Evolutionary conservation across 768 basidiomycete genomes (phyloP), one percentile per base, ranked within the genome.

Genomic region (Russula griseocarnosa): DNA sequence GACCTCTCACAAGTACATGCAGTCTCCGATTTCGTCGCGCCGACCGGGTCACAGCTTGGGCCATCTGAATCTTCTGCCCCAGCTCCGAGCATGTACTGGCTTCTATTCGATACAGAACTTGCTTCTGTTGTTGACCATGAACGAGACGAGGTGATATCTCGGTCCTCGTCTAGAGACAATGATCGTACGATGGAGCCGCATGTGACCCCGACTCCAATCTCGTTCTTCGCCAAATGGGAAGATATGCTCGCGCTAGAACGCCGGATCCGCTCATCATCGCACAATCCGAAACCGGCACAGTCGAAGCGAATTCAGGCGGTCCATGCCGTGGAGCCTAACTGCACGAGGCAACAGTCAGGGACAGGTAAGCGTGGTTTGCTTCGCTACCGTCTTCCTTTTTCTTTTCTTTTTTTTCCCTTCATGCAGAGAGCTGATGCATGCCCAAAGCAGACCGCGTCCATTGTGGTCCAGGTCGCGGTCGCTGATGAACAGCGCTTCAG

Each of bases 151-250:
- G 28, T 36, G n/a, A 13, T 36, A 13, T 49, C 46, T 10, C 46
- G 14, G 38, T n/a, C 53, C 11, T 30, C 46, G 18, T 49, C 58
- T 28, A 28, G 28, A 34, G n/a, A 52, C 22, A 20, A 18, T 18
- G 20, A 20, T 16, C 50, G 36, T 34, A 20, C 18, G 13, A 42
- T 38, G 16, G 20, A 24, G 30, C 49, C 47, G 11, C 36, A 36
- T 13, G n/a, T n/a, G 28, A 9, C 24, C 30, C 52, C 66, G 30
- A 66, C 60, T 20, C 66, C 66, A 1, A 20, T 67, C 50, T 60
- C 66, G 24, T 67, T 67, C 52, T 11, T 61, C 6, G 59, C 63
- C 32, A 66, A 42, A 52, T 67, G 55, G 54, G 60, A 58, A 58
- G 66, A 67, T 44, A 34, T 67, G 36, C 51, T 58, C 20, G 58